Conservation (phyloP, 2,329 filamentous ascomycete species). For the Westerdykella sp. region DNA sequence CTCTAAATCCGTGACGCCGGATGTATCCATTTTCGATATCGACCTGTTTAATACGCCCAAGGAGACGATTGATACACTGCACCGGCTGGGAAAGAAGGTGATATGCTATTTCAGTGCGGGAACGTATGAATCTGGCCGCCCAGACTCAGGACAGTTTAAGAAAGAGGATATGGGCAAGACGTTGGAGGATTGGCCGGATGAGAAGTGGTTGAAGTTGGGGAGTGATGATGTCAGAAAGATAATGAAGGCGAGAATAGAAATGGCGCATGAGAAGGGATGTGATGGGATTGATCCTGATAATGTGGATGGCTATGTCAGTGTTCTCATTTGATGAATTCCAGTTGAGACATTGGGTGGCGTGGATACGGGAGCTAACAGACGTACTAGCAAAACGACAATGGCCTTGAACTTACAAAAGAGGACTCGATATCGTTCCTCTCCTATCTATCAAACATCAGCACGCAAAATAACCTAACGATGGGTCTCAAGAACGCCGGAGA, state of each 20-base stretch:
- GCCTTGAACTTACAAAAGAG: constrained; percentile 51
- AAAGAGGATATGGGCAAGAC: constrained; percentile 51
- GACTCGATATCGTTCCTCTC: constrained; percentile 55
- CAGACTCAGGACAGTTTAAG: constrained; percentile 52
- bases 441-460: constrained; percentile 54
- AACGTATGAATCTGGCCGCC: constrained; percentile 58
- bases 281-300: constrained; percentile 68
- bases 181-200: constrained; percentile 59
- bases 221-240: constrained; percentile 56
- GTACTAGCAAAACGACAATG: constrained; percentile 51
- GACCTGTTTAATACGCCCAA: constrained; percentile 51
- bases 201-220: constrained; percentile 59
- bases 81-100: constrained; percentile 51
- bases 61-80: constrained; percentile 44
- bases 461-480: constrained; percentile 51
- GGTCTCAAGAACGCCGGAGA: constrained; percentile 64
- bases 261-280: constrained; percentile 58
- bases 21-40: constrained; percentile 57
- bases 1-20: constrained; percentile 37
- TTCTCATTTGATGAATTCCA: not conserved
- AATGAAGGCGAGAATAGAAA: constrained; percentile 55
- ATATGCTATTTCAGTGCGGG: constrained; percentile 74
- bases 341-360: not conserved
- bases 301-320: constrained; percentile 56
- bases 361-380: no score